phyloP scores from a whole-genome alignment of 345 rosid species.

The Noccaea bulbosa region DNA sequence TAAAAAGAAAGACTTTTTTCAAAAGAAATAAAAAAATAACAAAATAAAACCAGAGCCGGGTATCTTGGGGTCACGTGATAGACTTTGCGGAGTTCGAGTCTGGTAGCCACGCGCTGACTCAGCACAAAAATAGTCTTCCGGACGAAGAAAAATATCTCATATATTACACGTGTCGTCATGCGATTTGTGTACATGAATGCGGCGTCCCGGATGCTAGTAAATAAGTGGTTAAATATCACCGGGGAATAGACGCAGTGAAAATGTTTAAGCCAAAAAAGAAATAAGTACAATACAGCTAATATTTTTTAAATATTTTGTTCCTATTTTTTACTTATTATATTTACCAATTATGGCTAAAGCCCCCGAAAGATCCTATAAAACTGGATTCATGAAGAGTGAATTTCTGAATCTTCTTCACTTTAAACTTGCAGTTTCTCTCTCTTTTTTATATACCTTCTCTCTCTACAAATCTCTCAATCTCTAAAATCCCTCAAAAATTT shows the following conservation, averaged over 20 bases:
- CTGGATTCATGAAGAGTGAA: slow-evolving; percentile 21
- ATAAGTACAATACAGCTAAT: slow-evolving; percentile 7
- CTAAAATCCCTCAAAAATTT: not conserved
- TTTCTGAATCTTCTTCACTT: slow-evolving; percentile 29
- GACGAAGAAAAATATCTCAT: slow-evolving; percentile 3
- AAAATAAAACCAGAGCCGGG: slow-evolving; percentile 46
- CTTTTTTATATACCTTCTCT: not conserved
- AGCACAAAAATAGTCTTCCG: slow-evolving; percentile 40
- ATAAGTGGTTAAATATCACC: not conserved
- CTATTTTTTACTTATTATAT: not conserved
- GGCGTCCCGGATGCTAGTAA: slow-evolving; percentile 40
- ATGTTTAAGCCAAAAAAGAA: not conserved
- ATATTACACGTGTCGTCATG: slow-evolving; percentile 37
- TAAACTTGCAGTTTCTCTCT: slow-evolving; percentile 5
- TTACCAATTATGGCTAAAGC: slow-evolving; percentile 17
- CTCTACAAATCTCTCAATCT: slow-evolving; percentile 1
- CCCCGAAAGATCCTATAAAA: slow-evolving; percentile 40
- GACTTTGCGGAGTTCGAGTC: slow-evolving; percentile 42
- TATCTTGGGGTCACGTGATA: slow-evolving; percentile 79
- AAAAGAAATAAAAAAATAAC: too few species aligned
- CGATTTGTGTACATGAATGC: slow-evolving; percentile 37
- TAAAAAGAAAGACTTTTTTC: too few species aligned
- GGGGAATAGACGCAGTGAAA: not conserved
- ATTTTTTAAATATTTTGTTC: not conserved
- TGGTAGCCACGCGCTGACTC: slow-evolving; percentile 41